Percentiles rank a stretch among this genome's conserved stretches.
phyloP scores from a whole-genome alignment of 1,139 yeast species.

The Scheffersomyces parashehatae region DNA sequence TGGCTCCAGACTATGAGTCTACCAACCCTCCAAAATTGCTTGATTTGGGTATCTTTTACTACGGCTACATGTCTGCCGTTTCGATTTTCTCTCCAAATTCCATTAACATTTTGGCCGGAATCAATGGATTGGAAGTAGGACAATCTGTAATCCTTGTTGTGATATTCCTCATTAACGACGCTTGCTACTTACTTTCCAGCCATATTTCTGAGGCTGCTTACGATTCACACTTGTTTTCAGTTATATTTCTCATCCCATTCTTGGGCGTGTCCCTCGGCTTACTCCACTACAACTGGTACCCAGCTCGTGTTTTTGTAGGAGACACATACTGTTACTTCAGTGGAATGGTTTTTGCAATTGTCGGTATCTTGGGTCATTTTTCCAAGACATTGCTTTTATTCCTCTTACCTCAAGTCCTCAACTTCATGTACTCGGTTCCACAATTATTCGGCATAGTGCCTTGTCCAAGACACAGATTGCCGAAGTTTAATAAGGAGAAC shows the following conservation, averaged over 20 bases:
- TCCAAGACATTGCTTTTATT: conserved; percentile 86
- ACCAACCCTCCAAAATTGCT: conserved; percentile 45
- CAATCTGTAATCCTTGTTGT: conserved; percentile 80
- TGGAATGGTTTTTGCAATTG: conserved; percentile 98
- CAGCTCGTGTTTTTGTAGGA: conserved; percentile 92
- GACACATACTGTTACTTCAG: conserved; percentile 97
- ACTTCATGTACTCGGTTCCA: conserved; percentile 86
- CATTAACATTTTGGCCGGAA: conserved; percentile 94
- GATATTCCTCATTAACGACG: conserved; percentile 73
- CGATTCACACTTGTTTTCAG: conserved; percentile 82
- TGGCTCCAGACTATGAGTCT: conserved; percentile 34
- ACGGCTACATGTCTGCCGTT: conserved; percentile 85
- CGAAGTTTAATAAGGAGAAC: conserved; percentile 65
- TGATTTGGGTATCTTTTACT: conserved; percentile 79
- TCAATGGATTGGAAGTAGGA: conserved; percentile 95
- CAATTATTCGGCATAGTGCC: conserved; percentile 84
- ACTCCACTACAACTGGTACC: conserved; percentile 82
- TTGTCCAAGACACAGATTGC: conserved; percentile 95
- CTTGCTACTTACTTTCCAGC: conserved; percentile 57
- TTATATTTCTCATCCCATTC: conserved; percentile 79
- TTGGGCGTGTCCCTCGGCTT: conserved; percentile 81
- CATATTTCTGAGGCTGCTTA: conserved; percentile 57
- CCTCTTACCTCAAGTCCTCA: conserved; percentile 86
- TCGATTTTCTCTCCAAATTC: conserved; percentile 95
- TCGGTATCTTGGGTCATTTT: conserved; percentile 94